Percentiles rank a stretch among this genome's conserved stretches.
These are phyloP conservation scores for Pisolithus marmoratus DNA, from an alignment of 768 basidiomycete species.

Conservation along the genomic window DNA sequence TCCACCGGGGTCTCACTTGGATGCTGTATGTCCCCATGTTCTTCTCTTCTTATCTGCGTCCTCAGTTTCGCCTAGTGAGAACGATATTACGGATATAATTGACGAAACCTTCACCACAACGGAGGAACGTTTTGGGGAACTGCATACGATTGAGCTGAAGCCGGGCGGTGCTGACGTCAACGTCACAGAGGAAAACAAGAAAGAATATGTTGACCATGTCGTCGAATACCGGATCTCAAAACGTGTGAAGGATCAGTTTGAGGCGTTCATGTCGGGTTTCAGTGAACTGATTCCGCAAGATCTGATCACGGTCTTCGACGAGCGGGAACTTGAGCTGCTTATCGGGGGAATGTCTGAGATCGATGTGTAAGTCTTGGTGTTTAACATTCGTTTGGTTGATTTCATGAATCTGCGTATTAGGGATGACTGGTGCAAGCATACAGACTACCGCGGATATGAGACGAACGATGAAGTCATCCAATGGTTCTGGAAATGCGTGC, in stretches of 20 bases:
- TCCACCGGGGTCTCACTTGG: conserved; percentile 95
- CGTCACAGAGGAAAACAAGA: conserved; percentile 98
- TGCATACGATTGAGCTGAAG: conserved; percentile 94
- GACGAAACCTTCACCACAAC: conserved; percentile 97
- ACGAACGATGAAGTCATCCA: conserved; percentile 95
- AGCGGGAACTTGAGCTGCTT: conserved; percentile 92
- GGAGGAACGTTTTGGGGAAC: conserved; percentile 97
- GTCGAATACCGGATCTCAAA: conserved; percentile 97
- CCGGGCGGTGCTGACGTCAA: conserved; percentile 78
- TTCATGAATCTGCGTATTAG: conserved; percentile 29
- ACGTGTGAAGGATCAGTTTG: conserved; percentile 97
- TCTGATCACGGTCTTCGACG: conserved; percentile 96
- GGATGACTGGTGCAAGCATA: conserved; percentile 99
- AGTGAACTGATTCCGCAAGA: conserved; percentile 99
- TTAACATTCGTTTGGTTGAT: background rate
- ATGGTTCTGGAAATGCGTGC: conserved; percentile 99
- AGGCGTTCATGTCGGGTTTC: conserved; percentile 99
- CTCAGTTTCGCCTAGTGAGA: conserved; percentile 56
- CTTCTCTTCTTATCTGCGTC: background rate
- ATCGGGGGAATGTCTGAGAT: conserved; percentile 99
- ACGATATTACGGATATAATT: conserved; percentile 97
- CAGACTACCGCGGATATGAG: conserved; percentile 96
- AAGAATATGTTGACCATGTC: conserved; percentile 91
- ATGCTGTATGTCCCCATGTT: conserved; percentile 71
- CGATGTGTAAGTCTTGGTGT: conserved; percentile 68